phyloP scores from a whole-genome alignment of 2,329 filamentous ascomycete species.

The Nannizziopsis arthrosporioides region DNA sequence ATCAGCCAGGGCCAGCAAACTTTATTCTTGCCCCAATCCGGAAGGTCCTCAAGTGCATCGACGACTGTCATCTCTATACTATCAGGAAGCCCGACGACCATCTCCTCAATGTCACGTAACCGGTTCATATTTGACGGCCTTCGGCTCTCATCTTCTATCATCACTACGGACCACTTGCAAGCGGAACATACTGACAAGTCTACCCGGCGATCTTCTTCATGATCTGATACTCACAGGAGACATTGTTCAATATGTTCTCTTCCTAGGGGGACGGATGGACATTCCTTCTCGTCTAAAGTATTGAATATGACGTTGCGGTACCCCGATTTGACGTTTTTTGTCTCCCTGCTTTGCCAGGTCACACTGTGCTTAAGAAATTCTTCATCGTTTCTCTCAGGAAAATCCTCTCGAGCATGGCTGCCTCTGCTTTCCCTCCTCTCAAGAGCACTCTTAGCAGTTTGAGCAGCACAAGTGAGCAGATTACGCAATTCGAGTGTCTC shows the following conservation, averaged over 20 bases:
- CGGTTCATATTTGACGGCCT: no score
- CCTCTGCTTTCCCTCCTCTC: conserved; percentile 81
- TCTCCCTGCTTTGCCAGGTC: conserved; percentile 35
- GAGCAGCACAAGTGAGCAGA: conserved; percentile 68
- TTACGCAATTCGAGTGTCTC: conserved; percentile 84
- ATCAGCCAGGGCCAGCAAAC: no score
- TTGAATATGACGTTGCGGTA: conserved; percentile 32
- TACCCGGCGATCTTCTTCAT: no score
- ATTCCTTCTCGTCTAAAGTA: conserved; percentile 37
- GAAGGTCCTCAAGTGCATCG: no score
- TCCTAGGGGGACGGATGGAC: conserved; percentile 28
- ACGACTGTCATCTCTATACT: no score
- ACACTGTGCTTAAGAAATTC: conserved; percentile 38
- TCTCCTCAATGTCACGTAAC: no score
- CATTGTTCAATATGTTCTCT: conserved; percentile 24
- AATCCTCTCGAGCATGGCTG: conserved; percentile 79
- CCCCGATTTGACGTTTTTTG: conserved; percentile 31
- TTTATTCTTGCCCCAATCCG: no score
- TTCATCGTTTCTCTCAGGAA: conserved; percentile 65
- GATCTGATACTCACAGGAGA: not conserved
- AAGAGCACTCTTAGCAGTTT: conserved; percentile 71
- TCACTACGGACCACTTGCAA: no score
- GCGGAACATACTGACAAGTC: no score
- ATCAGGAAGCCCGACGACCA: no score
- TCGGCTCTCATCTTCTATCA: no score